Base-by-base conservation (phyloP, 2,329 filamentous ascomycete species). In the Colletotrichum graminicola region DNA sequence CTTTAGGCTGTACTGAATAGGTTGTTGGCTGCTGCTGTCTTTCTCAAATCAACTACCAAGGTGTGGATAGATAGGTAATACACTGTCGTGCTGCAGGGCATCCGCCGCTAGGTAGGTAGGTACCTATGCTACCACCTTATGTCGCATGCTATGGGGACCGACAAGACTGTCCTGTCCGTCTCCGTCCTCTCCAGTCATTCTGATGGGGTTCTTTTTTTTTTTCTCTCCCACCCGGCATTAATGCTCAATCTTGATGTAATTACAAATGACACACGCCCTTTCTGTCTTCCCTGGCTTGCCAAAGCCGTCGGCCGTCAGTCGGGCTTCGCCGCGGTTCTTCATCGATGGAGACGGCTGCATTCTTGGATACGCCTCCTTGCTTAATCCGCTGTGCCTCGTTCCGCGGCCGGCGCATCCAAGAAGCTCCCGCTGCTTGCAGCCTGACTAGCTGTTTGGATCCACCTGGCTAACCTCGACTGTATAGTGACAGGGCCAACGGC, bases 361-460 rank as follows among this genome's bases (percentile, higher is more conserved):
- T 62, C 60, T 62, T 51, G 14, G 51, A 41, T 16, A 49, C n/a
- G n/a, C 60, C 61, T 63, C 49, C 61, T 52, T 63, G 36, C 49
- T 45, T n/a, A 18, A 29, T 63, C 14, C 49, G 43, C 36, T 26
- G n/a, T 63, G 49, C 34, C 39, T 57, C 29, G 51, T 41, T 63
- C 62, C 29, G 23, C 64, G 64, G 68, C 39, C 18, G 51, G 32
- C 39, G 39, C 39, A 29, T 43, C 56, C 47, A 18, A 54, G 39
- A 32, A 26, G 10, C 65, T 47, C 8, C 12, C n/a, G 69, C 59
- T 68, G 69, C 45, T 69, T 72, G 69, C 69, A 39, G 69, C 65
- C 60, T 64, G 63, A 59, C 60, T 72, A 68, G 65, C 47, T 60
- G 57, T 55, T 32, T 23, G 12, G 41, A 41, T 45, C 41, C 34